phyloP scores from a whole-genome alignment of 2,329 filamentous ascomycete species.

The Cadophora sp. region DNA sequence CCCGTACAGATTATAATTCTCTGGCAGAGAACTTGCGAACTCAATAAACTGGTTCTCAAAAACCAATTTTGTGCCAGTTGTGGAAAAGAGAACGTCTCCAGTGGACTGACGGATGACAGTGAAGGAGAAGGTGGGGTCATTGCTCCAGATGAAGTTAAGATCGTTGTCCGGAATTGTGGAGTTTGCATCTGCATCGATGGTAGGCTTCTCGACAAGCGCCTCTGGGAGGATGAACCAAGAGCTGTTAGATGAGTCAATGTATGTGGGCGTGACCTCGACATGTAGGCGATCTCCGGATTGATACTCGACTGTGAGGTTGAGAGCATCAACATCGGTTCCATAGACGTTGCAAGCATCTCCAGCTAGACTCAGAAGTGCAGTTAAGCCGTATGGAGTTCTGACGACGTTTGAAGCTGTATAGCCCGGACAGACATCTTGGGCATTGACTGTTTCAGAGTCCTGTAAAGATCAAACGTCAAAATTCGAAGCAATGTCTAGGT shows the following conservation, averaged over 20 bases:
- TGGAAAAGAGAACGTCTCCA: conserved; percentile 72
- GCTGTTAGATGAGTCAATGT: conserved; percentile 64
- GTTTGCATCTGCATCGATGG: conserved; percentile 48
- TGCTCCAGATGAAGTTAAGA: conserved; percentile 60
- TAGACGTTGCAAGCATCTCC: conserved; percentile 78
- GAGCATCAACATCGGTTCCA: conserved; percentile 72
- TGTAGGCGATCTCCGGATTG: conserved; percentile 70
- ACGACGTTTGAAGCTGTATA: conserved; percentile 69
- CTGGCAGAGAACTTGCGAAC: conserved; percentile 68
- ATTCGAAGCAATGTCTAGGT: neutral
- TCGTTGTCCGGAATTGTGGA: conserved; percentile 56
- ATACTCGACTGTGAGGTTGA: conserved; percentile 73
- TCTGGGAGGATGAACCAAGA: conserved; percentile 74
- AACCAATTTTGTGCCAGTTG: conserved; percentile 66
- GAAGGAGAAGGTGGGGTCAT: conserved; percentile 71
- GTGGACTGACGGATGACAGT: conserved; percentile 63
- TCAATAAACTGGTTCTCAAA: conserved; percentile 83
- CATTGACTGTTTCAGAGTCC: conserved; percentile 66
- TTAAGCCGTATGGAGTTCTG: conserved; percentile 61
- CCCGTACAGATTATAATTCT: conserved; percentile 78
- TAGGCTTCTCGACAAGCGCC: conserved; percentile 54
- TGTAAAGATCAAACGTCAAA: neutral
- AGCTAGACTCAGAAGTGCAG: conserved; percentile 72
- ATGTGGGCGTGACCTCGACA: conserved; percentile 72
- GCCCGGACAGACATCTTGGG: conserved; percentile 63